Conservation (phyloP, 2,329 filamentous ascomycete genomes). For the Helotiales sp. region DNA sequence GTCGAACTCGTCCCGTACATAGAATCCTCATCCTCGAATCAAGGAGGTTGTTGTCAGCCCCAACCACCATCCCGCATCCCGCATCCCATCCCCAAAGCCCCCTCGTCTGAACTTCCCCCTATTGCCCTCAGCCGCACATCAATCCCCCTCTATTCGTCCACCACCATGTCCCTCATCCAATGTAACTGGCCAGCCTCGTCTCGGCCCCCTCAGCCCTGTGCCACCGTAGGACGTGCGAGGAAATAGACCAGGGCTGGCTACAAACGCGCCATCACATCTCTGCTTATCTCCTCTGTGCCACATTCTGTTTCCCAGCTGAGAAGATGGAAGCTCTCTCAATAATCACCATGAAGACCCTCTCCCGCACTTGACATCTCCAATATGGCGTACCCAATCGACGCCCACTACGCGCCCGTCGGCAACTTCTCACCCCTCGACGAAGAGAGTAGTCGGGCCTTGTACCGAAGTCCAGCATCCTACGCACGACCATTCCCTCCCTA, state of each 20-base stretch:
- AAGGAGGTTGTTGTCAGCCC: neutral
- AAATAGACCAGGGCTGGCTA: conserved; percentile 10
- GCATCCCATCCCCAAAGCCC: neutral
- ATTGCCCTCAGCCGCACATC: neutral
- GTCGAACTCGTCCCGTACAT: neutral
- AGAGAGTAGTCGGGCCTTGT: conserved; percentile 15
- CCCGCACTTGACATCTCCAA: conserved; percentile 1
- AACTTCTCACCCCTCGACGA: conserved; percentile 27
- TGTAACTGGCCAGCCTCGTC: conserved; percentile 27
- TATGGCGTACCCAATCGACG: conserved; percentile 13
- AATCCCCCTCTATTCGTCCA: neutral
- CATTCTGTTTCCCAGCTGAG: neutral
- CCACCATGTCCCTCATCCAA: neutral
- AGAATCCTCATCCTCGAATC: neutral
- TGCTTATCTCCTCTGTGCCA: neutral
- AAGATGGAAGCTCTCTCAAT: neutral
- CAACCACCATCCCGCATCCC: neutral
- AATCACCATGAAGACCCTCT: conserved; percentile 1
- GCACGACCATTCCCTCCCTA: conserved; percentile 21
- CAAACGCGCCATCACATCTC: conserved; percentile 4
- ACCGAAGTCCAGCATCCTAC: conserved; percentile 24
- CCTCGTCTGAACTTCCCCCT: neutral
- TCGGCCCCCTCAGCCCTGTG: conserved; percentile 18
- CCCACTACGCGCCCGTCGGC: conserved; percentile 24
- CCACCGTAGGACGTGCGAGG: neutral